Base-by-base conservation (phyloP, 345 rosid species). In the Populus tremula region DNA sequence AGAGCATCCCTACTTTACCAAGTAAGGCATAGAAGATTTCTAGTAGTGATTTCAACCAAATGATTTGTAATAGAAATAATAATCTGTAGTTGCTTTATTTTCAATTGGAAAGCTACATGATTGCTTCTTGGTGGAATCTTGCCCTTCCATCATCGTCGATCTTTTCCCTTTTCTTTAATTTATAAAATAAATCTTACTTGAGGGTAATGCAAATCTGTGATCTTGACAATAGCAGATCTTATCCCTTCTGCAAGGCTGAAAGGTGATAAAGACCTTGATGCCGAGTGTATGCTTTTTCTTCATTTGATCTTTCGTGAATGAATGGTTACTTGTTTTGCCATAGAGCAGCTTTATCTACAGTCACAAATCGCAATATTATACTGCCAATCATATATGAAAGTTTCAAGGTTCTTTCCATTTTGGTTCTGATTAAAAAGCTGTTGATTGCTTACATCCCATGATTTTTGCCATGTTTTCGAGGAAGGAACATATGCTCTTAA, bases 1-100 rank as follows among this genome's bases (percentile, higher is more conserved):
- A 81, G 63, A 81, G 84, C 62, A 73, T 84, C 67, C 87, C 87
- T 66, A 29, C 62, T 49, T 33, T 45, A 17, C 18, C 75, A 50
- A 72, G 74, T 18, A 47, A 75, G 75, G 41, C 67, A n/a, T 77
- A 68, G 63, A 65, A 14, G 33, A 70, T 64, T 68, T 21, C 20
- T 18, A 21, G 3, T 16, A 9, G 16, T 67, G 35, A 29, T 16
- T 41, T 41, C 29, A 33, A n/a, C n/a, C 69, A 31, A 65, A 31
- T 31, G 39, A n/a, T 65, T 65, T 65, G 41, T 33, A 29, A 18
- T 65, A 2, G 20, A 65, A 18, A 56, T 6, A 14, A 65, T 31
- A 31, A 31, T 65, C 12, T 23, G n/a, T 59, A 59, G 63, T 4
- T 59, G 1, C 6, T n/a, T 59, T 59, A 10, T 59, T 59, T n/a